Conservation (phyloP, 139 green algal genomes). For the Tetraselmis chui region DNA sequence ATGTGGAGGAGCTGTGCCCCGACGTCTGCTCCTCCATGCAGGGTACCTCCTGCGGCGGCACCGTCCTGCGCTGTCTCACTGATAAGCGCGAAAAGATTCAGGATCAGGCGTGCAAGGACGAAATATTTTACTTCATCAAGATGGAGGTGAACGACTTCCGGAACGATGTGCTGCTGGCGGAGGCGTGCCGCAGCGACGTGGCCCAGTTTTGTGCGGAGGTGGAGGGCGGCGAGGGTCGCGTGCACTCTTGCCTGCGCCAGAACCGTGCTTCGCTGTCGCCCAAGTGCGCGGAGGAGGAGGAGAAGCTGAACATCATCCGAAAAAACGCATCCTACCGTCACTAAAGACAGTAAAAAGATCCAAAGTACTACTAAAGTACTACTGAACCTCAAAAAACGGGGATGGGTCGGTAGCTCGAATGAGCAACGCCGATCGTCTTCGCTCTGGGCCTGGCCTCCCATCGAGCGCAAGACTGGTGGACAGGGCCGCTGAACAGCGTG, state of each 20-base stretch:
- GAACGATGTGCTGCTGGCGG: conserved; percentile 62
- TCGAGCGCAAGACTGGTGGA: no score
- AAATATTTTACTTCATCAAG: conserved; percentile 79
- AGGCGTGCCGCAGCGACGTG: conserved; percentile 60
- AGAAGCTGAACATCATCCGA: conserved; percentile 46
- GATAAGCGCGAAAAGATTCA: conserved; percentile 65
- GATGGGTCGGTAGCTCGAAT: no score
- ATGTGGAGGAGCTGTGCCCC: conserved; percentile 61
- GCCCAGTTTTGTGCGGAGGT: conserved; percentile 59
- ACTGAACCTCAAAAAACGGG: no score
- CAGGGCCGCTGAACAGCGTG: no score
- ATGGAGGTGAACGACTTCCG: conserved; percentile 70
- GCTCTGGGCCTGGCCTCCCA: no score
- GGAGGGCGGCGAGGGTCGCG: conserved; percentile 49
- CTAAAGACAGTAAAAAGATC: no score
- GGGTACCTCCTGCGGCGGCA: conserved; percentile 60
- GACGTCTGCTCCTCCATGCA: conserved; percentile 40
- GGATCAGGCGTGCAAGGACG: conserved; percentile 56
- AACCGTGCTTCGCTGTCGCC: conserved; percentile 52
- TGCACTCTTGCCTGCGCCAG: conserved; percentile 73
- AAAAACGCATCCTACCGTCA: no score
- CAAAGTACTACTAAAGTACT: no score
- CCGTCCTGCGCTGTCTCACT: conserved; percentile 75
- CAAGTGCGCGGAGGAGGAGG: conserved; percentile 64
- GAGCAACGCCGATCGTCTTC: no score